A percentile compares a stretch with the other conserved stretches of the same genome.
Evolutionary conservation across 2,329 filamentous ascomycete genomes (phyloP).

Genomic region (Tolypocladium inflatum): DNA sequence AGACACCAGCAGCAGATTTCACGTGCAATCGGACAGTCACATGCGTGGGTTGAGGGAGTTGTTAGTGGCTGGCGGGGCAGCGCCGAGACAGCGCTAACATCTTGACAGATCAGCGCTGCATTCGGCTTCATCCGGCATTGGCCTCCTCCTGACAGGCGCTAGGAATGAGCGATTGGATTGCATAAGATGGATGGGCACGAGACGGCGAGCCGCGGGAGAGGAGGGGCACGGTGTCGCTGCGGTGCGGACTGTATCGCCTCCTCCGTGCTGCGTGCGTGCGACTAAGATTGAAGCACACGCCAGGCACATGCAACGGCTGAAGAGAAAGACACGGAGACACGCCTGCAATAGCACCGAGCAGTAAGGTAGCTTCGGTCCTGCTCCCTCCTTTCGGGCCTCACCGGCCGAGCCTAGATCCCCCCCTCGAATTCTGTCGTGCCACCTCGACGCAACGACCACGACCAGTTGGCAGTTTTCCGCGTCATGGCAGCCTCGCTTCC

Average conservation of each 20-base stretch:
- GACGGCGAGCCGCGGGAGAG: not conserved
- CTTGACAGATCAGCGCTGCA: not conserved
- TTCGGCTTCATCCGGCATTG: not conserved
- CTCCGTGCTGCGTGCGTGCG: not conserved
- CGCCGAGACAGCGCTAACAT: not conserved
- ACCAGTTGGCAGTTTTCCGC: not conserved
- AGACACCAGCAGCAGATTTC: not conserved
- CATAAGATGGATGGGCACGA: not conserved
- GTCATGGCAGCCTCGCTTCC: conserved; percentile 55
- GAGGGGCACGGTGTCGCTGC: not conserved
- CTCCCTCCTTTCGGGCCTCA: not conserved
- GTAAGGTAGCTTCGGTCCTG: not conserved
- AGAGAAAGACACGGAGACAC: conserved; percentile 3
- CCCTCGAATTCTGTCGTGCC: not conserved
- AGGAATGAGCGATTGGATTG: not conserved
- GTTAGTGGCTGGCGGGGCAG: not conserved
- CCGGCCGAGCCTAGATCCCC: not conserved
- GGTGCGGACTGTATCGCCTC: not conserved
- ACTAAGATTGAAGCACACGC: not conserved
- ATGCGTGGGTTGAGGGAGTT: conserved; percentile 3
- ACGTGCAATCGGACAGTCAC: conserved; percentile 1
- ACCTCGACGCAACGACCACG: not conserved
- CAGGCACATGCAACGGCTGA: conserved; percentile 3
- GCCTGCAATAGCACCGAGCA: not conserved
- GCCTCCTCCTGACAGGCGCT: not conserved